Percentiles rank a stretch among this genome's conserved stretches.
These are phyloP conservation scores for Metschnikowia lunata DNA, from an alignment of 805 yeast species.

Conservation along the genomic window DNA sequence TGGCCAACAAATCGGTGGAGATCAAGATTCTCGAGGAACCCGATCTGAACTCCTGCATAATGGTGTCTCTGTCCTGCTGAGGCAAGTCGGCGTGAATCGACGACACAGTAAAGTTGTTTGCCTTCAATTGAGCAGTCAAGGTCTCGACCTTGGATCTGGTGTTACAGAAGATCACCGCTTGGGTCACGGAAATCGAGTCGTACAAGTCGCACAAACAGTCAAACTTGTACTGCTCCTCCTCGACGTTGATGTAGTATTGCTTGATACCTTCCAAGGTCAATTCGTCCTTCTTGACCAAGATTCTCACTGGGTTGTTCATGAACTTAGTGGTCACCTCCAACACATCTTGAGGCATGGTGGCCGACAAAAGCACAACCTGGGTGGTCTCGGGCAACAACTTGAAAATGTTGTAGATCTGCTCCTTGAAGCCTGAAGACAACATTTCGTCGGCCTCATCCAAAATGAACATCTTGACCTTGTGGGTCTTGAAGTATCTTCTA, in stretches of 20 bases:
- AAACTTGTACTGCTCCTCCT: slow-evolving; percentile 90
- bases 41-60: slow-evolving; percentile 93
- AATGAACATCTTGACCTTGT: slow-evolving; percentile 86
- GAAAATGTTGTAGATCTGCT: slow-evolving; percentile 92
- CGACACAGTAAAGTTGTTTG: slow-evolving; percentile 82
- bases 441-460: slow-evolving; percentile 98
- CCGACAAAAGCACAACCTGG: slow-evolving; percentile 92
- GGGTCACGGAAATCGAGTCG: slow-evolving; percentile 93
- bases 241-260: slow-evolving; percentile 88
- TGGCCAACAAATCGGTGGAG: slow-evolving; percentile 77
- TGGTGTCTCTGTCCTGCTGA: slow-evolving; percentile 87
- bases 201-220: slow-evolving; percentile 92
- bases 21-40: slow-evolving; percentile 92
- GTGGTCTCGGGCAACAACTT: slow-evolving; percentile 80
- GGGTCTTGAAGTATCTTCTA: slow-evolving; percentile 77
- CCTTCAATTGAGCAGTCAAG: slow-evolving; percentile 69
- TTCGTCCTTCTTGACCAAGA: slow-evolving; percentile 92
- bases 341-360: slow-evolving; percentile 92
- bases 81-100: slow-evolving; percentile 96
- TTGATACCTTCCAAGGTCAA: slow-evolving; percentile 92
- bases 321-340: slow-evolving; percentile 86
- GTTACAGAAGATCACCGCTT: slow-evolving; percentile 97
- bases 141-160: slow-evolving; percentile 91
- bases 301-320: slow-evolving; percentile 92
- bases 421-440: slow-evolving; percentile 89